Conservation (phyloP, 805 yeast species). For the Yarrowia bubula region DNA sequence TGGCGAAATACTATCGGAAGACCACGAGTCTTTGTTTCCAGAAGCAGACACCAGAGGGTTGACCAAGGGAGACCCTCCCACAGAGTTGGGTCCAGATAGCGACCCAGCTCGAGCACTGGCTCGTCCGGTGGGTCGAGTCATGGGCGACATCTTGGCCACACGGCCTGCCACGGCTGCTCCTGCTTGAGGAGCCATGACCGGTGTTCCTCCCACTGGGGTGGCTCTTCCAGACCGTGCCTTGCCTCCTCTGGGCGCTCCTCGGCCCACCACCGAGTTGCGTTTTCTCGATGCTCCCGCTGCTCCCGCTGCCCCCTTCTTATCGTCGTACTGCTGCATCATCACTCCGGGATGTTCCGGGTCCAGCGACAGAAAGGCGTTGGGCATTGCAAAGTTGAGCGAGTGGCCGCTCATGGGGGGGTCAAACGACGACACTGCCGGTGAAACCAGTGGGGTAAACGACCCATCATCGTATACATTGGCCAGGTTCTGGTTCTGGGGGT, state of each 20-base stretch:
- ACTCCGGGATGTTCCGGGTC: slow-evolving; percentile 7
- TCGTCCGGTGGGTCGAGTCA: slow-evolving; percentile 28
- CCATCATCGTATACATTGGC: slow-evolving; percentile 42
- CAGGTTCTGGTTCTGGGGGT: slow-evolving; percentile 19
- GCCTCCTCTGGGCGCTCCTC: slow-evolving; percentile 4
- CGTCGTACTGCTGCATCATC: slow-evolving; percentile 16
- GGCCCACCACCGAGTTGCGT: slow-evolving; percentile 8
- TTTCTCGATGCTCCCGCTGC: neutral
- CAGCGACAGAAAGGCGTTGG: slow-evolving; percentile 31
- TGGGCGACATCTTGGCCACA: slow-evolving; percentile 31
- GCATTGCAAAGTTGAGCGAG: slow-evolving; percentile 31
- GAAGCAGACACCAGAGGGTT: slow-evolving; percentile 16
- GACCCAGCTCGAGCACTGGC: slow-evolving; percentile 8
- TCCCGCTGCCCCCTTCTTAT: neutral
- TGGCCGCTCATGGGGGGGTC: slow-evolving; percentile 37
- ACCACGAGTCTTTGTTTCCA: slow-evolving; percentile 18
- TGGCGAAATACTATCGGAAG: slow-evolving; percentile 21
- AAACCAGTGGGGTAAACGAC: slow-evolving; percentile 70
- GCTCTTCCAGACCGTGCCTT: slow-evolving; percentile 13
- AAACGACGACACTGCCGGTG: slow-evolving; percentile 71
- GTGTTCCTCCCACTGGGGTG: slow-evolving; percentile 8
- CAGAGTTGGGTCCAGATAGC: slow-evolving; percentile 7
- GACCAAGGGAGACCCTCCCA: slow-evolving; percentile 15
- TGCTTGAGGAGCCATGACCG: slow-evolving; percentile 21
- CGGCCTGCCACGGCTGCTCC: neutral